Evolutionary conservation across 1,284 basidiomycete species (phyloP).

Genomic region (Ceraceosorus bombacis): DNA sequence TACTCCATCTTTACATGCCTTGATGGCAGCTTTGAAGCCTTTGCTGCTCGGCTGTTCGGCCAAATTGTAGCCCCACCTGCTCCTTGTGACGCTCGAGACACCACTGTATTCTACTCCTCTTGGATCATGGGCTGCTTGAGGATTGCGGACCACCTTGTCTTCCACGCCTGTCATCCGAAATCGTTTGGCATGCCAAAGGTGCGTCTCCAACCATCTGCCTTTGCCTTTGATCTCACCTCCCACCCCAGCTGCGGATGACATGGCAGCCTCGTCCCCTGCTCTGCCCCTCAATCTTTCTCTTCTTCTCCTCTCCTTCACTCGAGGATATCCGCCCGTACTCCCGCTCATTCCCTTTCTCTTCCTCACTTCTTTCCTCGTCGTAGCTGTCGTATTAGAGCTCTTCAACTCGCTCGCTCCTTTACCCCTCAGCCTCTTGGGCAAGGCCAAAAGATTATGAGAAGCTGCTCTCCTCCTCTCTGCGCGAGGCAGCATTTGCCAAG

Average conservation of each 20-base stretch:
- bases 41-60: slow-evolving; percentile 43
- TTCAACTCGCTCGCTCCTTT: slow-evolving; percentile 41
- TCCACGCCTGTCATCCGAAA: slow-evolving; percentile 39
- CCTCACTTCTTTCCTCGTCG: slow-evolving; percentile 27
- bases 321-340: slow-evolving; percentile 16
- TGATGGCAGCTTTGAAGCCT: slow-evolving; percentile 32
- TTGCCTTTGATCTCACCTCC: slow-evolving; percentile 8
- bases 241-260: too few species aligned
- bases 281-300: slow-evolving; percentile 11
- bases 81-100: background rate
- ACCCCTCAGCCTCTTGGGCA: slow-evolving; percentile 34
- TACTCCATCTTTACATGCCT: slow-evolving; percentile 19
- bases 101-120: background rate
- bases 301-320: slow-evolving; percentile 4
- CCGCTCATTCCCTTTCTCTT: slow-evolving; percentile 27
- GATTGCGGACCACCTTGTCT: background rate
- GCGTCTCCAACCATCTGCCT: slow-evolving; percentile 45
- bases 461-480: slow-evolving; percentile 39
- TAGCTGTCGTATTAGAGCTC: slow-evolving; percentile 36
- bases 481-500: slow-evolving; percentile 46
- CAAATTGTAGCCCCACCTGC: slow-evolving; percentile 34
- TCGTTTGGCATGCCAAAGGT: slow-evolving; percentile 46
- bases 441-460: slow-evolving; percentile 43
- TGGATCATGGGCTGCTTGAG: background rate
- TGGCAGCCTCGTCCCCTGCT: slow-evolving; percentile 10